Percentiles rank a stretch among this genome's conserved stretches.
phyloP scores from a whole-genome alignment of 1,139 yeast species.

The Nakaseomyces sp. region DNA sequence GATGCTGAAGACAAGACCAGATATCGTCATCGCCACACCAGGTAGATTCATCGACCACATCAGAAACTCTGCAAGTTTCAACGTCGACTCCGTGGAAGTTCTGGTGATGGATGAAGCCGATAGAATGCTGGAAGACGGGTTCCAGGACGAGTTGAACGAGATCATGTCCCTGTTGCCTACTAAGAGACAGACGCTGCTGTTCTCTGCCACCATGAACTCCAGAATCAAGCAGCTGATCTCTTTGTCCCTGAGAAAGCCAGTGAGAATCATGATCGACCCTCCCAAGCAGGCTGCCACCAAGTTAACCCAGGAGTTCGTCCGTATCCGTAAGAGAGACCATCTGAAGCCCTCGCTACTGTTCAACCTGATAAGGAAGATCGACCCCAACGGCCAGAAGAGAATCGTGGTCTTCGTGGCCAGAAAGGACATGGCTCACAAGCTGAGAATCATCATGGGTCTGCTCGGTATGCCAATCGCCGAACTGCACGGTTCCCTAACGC shows the following conservation, averaged over 20 bases:
- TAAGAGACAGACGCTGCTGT: constrained; percentile 85
- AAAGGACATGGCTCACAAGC: constrained; percentile 80
- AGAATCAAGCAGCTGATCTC: constrained; percentile 81
- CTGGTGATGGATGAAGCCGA: constrained; percentile 92
- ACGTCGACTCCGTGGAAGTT: constrained; percentile 84
- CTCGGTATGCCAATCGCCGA: constrained; percentile 85
- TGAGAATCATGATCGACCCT: constrained; percentile 90
- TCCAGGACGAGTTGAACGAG: constrained; percentile 88
- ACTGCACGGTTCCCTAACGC: constrained; percentile 87
- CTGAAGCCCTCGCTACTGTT: constrained; percentile 76
- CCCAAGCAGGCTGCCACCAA: constrained; percentile 88
- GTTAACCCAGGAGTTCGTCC: constrained; percentile 82
- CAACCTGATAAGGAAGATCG: constrained; percentile 58
- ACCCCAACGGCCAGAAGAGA: constrained; percentile 53
- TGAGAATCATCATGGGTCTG: constrained; percentile 78
- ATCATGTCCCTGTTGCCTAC: constrained; percentile 78
- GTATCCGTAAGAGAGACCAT: constrained; percentile 83
- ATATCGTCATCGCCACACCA: constrained; percentile 92
- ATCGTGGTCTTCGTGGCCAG: constrained; percentile 85
- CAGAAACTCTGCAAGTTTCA: constrained; percentile 87
- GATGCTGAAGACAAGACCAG: constrained; percentile 84
- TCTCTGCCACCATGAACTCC: constrained; percentile 97
- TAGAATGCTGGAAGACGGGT: constrained; percentile 98
- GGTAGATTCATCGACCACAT: constrained; percentile 96
- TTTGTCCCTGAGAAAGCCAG: constrained; percentile 80